Base-by-base conservation (phyloP, 1,284 basidiomycete genomes). In the Amylostereum areolatum region DNA sequence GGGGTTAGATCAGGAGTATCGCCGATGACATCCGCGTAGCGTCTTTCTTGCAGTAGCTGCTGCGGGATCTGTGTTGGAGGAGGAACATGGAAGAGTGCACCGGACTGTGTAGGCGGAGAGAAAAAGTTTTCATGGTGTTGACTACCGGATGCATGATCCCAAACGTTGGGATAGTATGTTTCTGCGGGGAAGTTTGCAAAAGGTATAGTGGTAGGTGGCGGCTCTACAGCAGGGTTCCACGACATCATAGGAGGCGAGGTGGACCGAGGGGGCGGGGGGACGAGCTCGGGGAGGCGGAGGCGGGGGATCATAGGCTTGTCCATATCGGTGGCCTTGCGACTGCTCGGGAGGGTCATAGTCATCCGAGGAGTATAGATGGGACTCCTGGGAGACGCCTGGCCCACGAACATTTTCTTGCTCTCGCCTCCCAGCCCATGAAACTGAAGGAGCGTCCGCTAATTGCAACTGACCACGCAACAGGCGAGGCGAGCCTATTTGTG, bases 91-190 rank as follows among this genome's bases (percentile, higher is more conserved):
- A 41, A 68, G 60, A 39, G 63, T 54, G 36, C 66, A 59, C 31
- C 59, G 58, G 48, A 62, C 55, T 2, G 57, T 67, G 57, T 55
- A 8, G 43, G 45, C 6, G 53, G 43, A 8, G 55, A 52, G 50
- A 51, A 61, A 3, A 53, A 52, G 45, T 64, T 63, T 45, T 70
- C 72, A 55, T 72, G 67, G 50, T 70, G 65, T 31, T 63, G 64
- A 29, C 69, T 66, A 47, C 68, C 66, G 7, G 66, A 70, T 42
- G 75, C 64, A 46, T 77, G 67, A 58, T 89, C 85, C 88, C 87
- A 90, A 33, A 77, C 71, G 59, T 89, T 88, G 30, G 80, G 75
- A 59, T 84, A 89, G 62, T 88, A 88, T 1, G 83, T 83, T 54
- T 84, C 75, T 9, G 70, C 56, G 28, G 83, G 82, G 58, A 87